Conservation (phyloP, 768 basidiomycete species). For the Collybia nuda region DNA sequence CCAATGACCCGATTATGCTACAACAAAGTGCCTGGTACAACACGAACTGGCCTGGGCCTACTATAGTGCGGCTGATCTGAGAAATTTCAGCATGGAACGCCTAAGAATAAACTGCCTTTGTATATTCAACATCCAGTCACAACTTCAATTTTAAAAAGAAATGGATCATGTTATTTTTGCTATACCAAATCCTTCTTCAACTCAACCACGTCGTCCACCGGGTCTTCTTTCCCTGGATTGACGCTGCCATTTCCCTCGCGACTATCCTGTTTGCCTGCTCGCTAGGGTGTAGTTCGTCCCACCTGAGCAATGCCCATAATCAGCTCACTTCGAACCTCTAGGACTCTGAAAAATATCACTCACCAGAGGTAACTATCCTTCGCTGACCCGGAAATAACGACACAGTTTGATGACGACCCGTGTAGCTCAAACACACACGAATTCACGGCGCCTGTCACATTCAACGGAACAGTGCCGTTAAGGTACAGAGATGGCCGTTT, state of each 20-base stretch:
- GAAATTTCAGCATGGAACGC: too few species aligned
- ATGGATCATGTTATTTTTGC: too few species aligned
- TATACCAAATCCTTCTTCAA: constrained; percentile 6
- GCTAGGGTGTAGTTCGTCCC: constrained; percentile 40
- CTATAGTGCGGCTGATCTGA: too few species aligned
- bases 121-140: too few species aligned
- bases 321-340: not conserved
- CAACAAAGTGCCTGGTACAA: too few species aligned
- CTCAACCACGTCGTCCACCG: constrained; percentile 43
- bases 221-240: constrained; percentile 35
- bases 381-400: constrained; percentile 26
- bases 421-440: constrained; percentile 44
- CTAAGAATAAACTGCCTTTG: too few species aligned
- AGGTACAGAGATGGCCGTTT: constrained; percentile 49
- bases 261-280: constrained; percentile 36
- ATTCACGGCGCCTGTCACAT: constrained; percentile 52
- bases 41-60: too few species aligned
- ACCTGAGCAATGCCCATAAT: constrained; percentile 17
- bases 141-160: too few species aligned
- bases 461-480: constrained; percentile 63
- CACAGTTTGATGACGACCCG: constrained; percentile 28
- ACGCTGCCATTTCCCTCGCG: constrained; percentile 38
- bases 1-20: too few species aligned
- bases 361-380: constrained; percentile 53
- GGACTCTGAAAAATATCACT: constrained; percentile 6